These are phyloP conservation scores for Fusarium marasasianum DNA, from an alignment of 2,329 filamentous ascomycete species.

Conservation along the genomic window DNA sequence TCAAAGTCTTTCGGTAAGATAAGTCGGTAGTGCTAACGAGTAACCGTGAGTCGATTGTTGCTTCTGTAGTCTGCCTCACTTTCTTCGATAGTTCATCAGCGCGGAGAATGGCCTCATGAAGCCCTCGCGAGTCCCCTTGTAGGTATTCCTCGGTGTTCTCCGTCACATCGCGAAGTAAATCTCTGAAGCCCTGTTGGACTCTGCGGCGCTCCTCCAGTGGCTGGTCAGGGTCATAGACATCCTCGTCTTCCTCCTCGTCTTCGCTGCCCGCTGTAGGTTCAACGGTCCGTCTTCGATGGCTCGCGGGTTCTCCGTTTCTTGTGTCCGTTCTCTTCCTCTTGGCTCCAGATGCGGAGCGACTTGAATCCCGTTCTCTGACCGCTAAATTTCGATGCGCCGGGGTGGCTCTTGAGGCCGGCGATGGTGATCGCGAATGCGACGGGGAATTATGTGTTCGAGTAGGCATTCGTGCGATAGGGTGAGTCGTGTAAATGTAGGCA, in stretches of 20 bases:
- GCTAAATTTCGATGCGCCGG: constrained; percentile 35
- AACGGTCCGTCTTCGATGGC: constrained; percentile 38
- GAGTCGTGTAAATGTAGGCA: background rate
- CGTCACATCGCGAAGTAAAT: constrained; percentile 66
- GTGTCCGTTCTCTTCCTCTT: constrained; percentile 48
- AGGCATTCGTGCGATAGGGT: constrained; percentile 37
- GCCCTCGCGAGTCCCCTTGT: constrained; percentile 68
- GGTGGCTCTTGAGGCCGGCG: constrained; percentile 31
- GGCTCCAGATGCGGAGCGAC: constrained; percentile 36
- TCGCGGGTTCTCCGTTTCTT: constrained; percentile 34
- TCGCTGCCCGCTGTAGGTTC: constrained; percentile 36
- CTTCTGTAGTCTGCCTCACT: constrained; percentile 89
- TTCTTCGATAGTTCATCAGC: constrained; percentile 72
- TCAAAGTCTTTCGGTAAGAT: constrained; percentile 79
- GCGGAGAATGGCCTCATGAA: constrained; percentile 72
- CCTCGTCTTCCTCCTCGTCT: constrained; percentile 37
- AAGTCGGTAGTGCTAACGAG: constrained; percentile 84
- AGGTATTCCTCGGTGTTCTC: constrained; percentile 81
- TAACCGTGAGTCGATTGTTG: constrained; percentile 87
- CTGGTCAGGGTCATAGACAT: constrained; percentile 84
- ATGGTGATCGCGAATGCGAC: constrained; percentile 34
- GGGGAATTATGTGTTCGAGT: constrained; percentile 35
- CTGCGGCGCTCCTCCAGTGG: constrained; percentile 75
- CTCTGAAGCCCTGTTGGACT: constrained; percentile 75
- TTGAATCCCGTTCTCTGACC: constrained; percentile 40